These are phyloP conservation scores for Osmanthus fragrans DNA, from an alignment of 257 asterid genomes.

Conservation along the genomic window DNA sequence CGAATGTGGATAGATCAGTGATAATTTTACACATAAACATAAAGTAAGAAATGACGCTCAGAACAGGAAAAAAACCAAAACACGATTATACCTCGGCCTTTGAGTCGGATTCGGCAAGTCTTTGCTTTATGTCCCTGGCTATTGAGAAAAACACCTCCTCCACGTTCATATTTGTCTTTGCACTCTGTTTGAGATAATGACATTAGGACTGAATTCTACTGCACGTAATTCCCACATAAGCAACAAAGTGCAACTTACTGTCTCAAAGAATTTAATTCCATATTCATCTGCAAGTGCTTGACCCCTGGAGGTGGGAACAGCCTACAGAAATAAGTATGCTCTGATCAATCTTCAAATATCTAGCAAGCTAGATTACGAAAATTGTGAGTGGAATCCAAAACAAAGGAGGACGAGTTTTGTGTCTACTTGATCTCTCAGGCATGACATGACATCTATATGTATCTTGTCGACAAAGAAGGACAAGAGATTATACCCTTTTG, in stretches of 20 bases:
- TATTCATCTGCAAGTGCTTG: constrained; percentile 97
- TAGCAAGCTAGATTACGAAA: constrained; percentile 5
- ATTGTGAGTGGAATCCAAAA: not conserved
- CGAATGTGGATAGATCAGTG: constrained; percentile 22
- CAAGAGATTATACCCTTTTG: constrained; percentile 56
- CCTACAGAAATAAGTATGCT: constrained; percentile 43
- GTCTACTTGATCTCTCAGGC: not conserved
- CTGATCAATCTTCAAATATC: constrained; percentile 21
- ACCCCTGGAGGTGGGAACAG: constrained; percentile 93
- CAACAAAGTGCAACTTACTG: constrained; percentile 55
- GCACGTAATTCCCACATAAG: constrained; percentile 9
- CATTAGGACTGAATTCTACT: constrained; percentile 21
- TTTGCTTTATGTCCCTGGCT: constrained; percentile 89
- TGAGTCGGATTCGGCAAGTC: constrained; percentile 84
- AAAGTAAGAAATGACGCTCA: not conserved
- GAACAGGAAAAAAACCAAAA: not conserved
- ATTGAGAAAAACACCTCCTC: constrained; percentile 97
- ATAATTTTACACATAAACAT: not conserved
- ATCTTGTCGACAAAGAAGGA: not conserved
- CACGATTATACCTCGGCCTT: constrained; percentile 64
- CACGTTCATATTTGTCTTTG: constrained; percentile 89
- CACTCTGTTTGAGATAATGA: constrained; percentile 60
- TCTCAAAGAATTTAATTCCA: constrained; percentile 90
- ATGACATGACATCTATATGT: not conserved
- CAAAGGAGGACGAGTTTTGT: not conserved